Conservation (phyloP, 495 filamentous ascomycete species). For the Aspergillus taichungensis region DNA sequence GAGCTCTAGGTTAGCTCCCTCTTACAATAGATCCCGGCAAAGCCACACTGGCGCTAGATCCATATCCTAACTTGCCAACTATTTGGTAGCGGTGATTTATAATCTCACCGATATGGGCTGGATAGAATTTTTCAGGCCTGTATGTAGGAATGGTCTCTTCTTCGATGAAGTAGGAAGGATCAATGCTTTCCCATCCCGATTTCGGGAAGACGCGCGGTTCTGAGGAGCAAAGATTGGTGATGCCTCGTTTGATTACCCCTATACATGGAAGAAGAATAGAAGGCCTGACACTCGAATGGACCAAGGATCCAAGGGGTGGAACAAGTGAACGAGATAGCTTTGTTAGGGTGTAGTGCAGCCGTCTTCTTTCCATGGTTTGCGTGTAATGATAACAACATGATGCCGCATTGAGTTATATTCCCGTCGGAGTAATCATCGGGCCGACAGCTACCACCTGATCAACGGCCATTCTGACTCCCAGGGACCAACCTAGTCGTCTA, state of each 20-base stretch:
- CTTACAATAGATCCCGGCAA: constrained; percentile 34
- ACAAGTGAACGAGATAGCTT: no score
- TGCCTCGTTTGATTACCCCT: not conserved
- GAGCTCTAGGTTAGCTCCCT: not conserved
- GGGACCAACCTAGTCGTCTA: no score
- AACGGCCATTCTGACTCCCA: no score
- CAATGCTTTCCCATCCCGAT: constrained; percentile 13
- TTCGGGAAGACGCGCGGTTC: constrained; percentile 9
- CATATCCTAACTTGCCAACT: constrained; percentile 40
- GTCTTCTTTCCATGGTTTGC: no score
- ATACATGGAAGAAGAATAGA: not conserved
- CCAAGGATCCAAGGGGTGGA: no score
- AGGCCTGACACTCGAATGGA: no score
- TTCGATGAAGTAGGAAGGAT: constrained; percentile 11
- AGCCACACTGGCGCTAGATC: constrained; percentile 44
- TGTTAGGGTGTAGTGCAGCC: no score
- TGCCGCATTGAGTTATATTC: no score
- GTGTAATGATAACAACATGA: no score
- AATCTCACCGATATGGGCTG: constrained; percentile 37
- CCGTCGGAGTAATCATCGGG: no score
- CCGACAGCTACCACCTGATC: no score
- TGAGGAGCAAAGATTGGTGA: not conserved
- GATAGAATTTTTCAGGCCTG: constrained; percentile 23
- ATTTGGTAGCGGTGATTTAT: constrained; percentile 33
- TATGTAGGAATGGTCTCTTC: constrained; percentile 20